Evolutionary conservation across 1,284 basidiomycete genomes (phyloP).

Genomic region (Volvariella volvacea): DNA sequence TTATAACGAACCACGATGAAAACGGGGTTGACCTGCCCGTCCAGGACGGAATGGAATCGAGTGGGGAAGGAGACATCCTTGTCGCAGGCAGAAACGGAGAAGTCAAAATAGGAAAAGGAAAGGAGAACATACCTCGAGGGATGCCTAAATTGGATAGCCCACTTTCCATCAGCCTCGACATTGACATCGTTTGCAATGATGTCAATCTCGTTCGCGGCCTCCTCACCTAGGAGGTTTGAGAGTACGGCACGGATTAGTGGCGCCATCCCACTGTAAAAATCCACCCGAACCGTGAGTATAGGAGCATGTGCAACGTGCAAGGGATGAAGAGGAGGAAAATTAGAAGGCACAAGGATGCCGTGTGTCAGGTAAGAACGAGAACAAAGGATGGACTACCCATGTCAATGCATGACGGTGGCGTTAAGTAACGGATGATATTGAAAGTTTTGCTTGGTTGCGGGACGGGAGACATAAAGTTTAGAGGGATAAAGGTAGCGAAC

Average conservation of each 20-base stretch:
- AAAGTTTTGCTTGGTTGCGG: neutral
- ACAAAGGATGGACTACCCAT: too few species aligned
- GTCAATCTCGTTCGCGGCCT: constrained; percentile 71
- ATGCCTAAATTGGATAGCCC: constrained; percentile 86
- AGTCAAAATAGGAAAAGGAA: neutral
- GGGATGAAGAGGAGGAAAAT: neutral
- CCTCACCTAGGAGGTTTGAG: constrained; percentile 68
- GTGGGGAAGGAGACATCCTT: too few species aligned
- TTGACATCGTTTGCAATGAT: constrained; percentile 88
- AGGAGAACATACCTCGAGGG: constrained; percentile 58
- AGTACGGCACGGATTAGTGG: constrained; percentile 87
- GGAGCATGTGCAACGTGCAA: constrained; percentile 1
- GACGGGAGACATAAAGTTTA: neutral
- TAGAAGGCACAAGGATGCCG: constrained; percentile 3
- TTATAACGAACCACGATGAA: too few species aligned
- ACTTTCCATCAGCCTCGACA: constrained; percentile 58
- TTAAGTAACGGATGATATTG: neutral
- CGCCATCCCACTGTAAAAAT: constrained; percentile 73
- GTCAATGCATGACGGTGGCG: too few species aligned
- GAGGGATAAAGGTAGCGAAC: neutral
- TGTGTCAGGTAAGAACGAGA: neutral
- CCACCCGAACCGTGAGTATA: neutral
- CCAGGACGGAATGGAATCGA: too few species aligned
- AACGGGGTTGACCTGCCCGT: too few species aligned
- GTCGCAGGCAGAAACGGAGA: neutral